Evolutionary conservation across 306 rosid genomes (phyloP).

Genomic region (Sindora glabra): DNA sequence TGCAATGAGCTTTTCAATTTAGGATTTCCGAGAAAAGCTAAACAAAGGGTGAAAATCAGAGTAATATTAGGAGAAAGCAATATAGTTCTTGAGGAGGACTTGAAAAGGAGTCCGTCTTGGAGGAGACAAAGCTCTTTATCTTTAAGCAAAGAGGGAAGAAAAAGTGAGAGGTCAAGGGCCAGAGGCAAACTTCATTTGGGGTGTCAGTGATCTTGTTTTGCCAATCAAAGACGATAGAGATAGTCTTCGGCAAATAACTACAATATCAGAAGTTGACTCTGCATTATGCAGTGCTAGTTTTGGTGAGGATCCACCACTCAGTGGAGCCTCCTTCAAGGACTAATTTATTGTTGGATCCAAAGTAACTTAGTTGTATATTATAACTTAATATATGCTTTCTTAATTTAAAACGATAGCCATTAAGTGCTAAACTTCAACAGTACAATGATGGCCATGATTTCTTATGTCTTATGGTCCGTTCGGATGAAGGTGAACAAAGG

Average conservation of each 20-base stretch:
- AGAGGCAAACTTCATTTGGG: constrained; percentile 5
- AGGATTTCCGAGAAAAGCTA: neutral
- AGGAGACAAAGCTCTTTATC: neutral
- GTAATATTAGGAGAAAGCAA: neutral
- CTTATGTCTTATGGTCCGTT: too few species aligned
- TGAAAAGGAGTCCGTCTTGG: neutral
- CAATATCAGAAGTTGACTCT: constrained; percentile 6
- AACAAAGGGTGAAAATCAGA: neutral
- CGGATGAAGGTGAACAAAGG: too few species aligned
- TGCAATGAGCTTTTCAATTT: neutral
- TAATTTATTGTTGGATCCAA: constrained; percentile 10
- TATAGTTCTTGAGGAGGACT: too few species aligned
- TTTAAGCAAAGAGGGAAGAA: constrained; percentile 9
- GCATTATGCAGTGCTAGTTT: constrained; percentile 23
- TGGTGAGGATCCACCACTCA: constrained; percentile 6
- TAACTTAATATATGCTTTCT: neutral
- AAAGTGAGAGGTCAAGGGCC: neutral
- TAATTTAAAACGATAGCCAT: constrained; percentile 9
- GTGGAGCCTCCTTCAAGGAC: constrained; percentile 6
- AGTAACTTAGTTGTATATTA: constrained; percentile 9
- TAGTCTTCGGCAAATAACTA: constrained; percentile 22
- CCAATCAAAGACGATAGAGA: constrained; percentile 4
- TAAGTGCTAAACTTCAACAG: constrained; percentile 1
- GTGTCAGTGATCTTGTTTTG: constrained; percentile 5
- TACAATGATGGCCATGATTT: neutral